These are phyloP conservation scores for Acer saccharum DNA, from an alignment of 345 rosid species.

Conservation along the genomic window DNA sequence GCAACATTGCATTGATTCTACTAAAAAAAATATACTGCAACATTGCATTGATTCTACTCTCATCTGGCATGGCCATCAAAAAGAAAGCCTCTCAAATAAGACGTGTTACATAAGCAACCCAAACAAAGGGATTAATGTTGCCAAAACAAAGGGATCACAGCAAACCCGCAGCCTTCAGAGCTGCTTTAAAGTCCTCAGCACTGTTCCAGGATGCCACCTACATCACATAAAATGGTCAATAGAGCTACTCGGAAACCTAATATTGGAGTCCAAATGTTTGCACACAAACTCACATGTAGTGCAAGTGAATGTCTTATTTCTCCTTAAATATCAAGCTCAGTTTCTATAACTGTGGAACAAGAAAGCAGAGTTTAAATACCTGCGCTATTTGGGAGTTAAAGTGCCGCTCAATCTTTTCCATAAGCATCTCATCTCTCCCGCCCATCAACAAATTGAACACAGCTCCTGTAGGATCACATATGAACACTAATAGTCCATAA, in stretches of 20 bases:
- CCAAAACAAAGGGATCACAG: constrained; percentile 16
- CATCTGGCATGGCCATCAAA: no score
- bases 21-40: no score
- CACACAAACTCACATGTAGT: no score
- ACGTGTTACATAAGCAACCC: no score
- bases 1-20: no score
- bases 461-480: constrained; percentile 56
- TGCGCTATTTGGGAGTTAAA: constrained; percentile 46
- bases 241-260: neutral
- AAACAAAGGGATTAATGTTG: neutral
- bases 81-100: no score
- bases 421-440: constrained; percentile 46
- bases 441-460: constrained; percentile 71
- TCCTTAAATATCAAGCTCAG: neutral
- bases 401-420: constrained; percentile 76
- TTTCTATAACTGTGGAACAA: neutral
- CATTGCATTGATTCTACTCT: no score
- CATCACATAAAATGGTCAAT: neutral
- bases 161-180: constrained; percentile 58
- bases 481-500: neutral
- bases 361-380: constrained; percentile 35
- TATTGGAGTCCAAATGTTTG: no score
- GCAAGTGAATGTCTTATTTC: neutral
- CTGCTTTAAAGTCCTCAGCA: constrained; percentile 48
- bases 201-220: constrained; percentile 52